Evolutionary conservation across 2,329 filamentous ascomycete genomes (phyloP).

Genomic region (Ilyonectria mors-panacis): DNA sequence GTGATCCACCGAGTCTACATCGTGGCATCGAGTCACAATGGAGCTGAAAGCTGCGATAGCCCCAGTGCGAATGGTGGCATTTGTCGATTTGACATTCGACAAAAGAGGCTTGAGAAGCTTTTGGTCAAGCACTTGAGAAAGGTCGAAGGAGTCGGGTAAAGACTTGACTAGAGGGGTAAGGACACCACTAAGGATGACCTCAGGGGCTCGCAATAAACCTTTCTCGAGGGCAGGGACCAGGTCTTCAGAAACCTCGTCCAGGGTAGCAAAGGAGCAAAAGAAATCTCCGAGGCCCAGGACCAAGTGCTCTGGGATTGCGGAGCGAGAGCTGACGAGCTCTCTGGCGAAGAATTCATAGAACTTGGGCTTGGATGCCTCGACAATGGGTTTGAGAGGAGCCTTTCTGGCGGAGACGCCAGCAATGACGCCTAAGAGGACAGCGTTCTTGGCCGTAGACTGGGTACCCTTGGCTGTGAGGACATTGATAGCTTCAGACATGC

Average conservation of each 20-base stretch:
- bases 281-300: constrained; percentile 84
- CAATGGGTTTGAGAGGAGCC: constrained; percentile 70
- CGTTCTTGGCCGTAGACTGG: constrained; percentile 77
- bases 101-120: constrained; percentile 89
- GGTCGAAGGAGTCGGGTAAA: constrained; percentile 79
- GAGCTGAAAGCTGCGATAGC: constrained; percentile 81
- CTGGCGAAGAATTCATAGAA: constrained; percentile 88
- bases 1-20: constrained; percentile 73
- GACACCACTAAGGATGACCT: constrained; percentile 87
- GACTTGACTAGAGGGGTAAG: constrained; percentile 80
- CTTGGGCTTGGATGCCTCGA: constrained; percentile 77
- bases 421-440: constrained; percentile 85
- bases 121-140: constrained; percentile 79
- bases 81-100: constrained; percentile 93
- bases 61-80: constrained; percentile 81
- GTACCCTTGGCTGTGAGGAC: constrained; percentile 78
- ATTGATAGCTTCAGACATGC: constrained; percentile 74
- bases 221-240: constrained; percentile 90
- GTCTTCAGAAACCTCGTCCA: constrained; percentile 82
- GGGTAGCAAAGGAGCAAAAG: constrained; percentile 80
- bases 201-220: constrained; percentile 87
- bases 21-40: constrained; percentile 73
- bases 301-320: constrained; percentile 78
- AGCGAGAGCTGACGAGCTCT: constrained; percentile 86
- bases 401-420: constrained; percentile 88